Base-by-base conservation (phyloP, 2,329 filamentous ascomycete species). In the Xenoacremonium recifei region DNA sequence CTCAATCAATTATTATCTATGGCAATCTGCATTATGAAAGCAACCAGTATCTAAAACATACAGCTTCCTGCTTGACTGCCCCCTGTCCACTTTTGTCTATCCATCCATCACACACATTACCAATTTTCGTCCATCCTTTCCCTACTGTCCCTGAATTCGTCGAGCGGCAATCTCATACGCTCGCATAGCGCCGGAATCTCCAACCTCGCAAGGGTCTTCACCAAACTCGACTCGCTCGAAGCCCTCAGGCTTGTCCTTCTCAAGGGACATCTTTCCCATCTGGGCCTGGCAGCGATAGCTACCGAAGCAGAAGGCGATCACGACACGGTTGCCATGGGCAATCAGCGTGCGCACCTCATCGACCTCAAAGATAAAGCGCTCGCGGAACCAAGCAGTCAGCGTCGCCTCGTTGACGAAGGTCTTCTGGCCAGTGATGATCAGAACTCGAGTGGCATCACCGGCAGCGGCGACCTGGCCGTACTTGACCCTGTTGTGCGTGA, bases 221-320 rank as follows among this genome's bases (percentile, higher is more conserved):
- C 63, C 65, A 51, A 62, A 69, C 49, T 67, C 65, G 2, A 65
- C 66, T 54, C 59, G 64, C 38, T 66, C 62, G 5, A 69, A 55
- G 0, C 65, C 63, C 2, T 23, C 35, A 1, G 65, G 66, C 1
- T 51, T 44, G 10, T 68, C 61, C 46, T 61, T 62, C 37, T 67
- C 61, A 19, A 70, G 51, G 0, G 66, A 57, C 57, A 66, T 66
- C 54, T 67, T 66, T 2, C 70, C 75, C 38, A 71, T 67, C 60
- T 77, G 69, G 0, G 76, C 67, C 65, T 81, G 77, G 58, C 72
- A 76, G 1, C 76, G 69, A 44, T 69, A 80, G 41, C 75, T 78
- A 1, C 73, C 75, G 49, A 81, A 81, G 10, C 70, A 66, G 49
- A 71, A 76, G 63, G 79, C 76, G 12, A 76, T 47, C 3, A 71